A percentile compares a stretch with the other conserved stretches of the same genome.
These are phyloP conservation scores for Neopestalotiopsis sp. DNA, from an alignment of 2,329 filamentous ascomycete genomes.

Conservation along the genomic window DNA sequence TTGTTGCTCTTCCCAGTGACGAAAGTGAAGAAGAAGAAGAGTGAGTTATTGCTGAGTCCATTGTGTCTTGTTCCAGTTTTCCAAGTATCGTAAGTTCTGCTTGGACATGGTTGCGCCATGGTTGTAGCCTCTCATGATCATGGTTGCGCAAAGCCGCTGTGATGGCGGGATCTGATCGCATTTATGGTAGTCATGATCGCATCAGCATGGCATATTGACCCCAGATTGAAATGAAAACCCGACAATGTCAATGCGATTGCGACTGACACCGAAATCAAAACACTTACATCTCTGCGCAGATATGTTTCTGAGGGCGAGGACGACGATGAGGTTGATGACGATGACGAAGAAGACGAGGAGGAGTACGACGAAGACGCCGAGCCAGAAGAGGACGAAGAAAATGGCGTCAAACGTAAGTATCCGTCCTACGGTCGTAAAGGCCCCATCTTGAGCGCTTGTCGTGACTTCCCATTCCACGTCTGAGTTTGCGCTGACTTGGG, in stretches of 20 bases:
- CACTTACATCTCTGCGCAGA: slow-evolving; percentile 12
- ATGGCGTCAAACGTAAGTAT: slow-evolving; percentile 35
- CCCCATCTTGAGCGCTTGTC: not conserved
- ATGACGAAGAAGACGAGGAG: slow-evolving; percentile 36
- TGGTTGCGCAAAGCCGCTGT: not conserved
- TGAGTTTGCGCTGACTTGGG: slow-evolving; percentile 19
- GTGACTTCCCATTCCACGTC: not conserved
- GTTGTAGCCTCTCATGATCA: not conserved
- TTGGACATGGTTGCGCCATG: not conserved
- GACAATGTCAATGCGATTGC: not conserved
- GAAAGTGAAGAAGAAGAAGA: slow-evolving; percentile 43
- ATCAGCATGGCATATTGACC: not conserved
- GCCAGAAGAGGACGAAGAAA: slow-evolving; percentile 25
- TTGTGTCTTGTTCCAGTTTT: slow-evolving; percentile 7
- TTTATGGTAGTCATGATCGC: not conserved
- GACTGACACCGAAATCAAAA: not conserved
- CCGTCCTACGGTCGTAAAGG: not conserved
- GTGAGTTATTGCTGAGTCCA: slow-evolving; percentile 31
- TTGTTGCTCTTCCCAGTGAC: slow-evolving; percentile 41
- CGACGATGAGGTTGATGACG: slow-evolving; percentile 37
- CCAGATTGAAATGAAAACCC: not conserved
- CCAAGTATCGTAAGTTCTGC: slow-evolving; percentile 4
- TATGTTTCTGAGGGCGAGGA: slow-evolving; percentile 39
- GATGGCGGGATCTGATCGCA: not conserved
- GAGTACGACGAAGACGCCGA: slow-evolving; percentile 37